These are phyloP conservation scores for Salvia sclarea DNA, from an alignment of 305 asterid genomes.

Conservation along the genomic window DNA sequence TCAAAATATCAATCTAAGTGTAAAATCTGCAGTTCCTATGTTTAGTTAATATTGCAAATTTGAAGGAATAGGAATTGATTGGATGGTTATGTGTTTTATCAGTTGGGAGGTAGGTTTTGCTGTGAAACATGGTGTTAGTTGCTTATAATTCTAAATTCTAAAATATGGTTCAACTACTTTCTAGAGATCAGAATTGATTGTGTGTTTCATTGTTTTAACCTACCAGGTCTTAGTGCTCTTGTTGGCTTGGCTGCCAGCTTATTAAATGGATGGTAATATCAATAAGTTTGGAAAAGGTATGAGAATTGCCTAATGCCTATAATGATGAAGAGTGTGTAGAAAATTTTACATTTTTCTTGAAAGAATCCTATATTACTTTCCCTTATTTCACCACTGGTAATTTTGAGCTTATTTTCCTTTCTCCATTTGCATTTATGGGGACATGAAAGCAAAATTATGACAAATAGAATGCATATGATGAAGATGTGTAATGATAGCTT, in stretches of 20 bases:
- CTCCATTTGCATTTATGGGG: not conserved
- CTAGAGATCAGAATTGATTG: conserved; percentile 5
- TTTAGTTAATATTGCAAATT: not conserved
- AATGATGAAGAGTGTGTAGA: not conserved
- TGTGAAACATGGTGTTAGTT: too few species aligned
- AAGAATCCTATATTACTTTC: not conserved
- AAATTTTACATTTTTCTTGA: not conserved
- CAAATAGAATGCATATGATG: not conserved
- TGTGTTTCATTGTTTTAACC: not conserved
- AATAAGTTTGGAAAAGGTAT: conserved; percentile 46
- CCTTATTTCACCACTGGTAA: not conserved
- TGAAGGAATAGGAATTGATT: not conserved
- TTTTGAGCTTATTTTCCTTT: not conserved
- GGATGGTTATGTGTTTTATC: conserved; percentile 2
- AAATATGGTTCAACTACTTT: conserved; percentile 10
- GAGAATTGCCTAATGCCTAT: conserved; percentile 11
- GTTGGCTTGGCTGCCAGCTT: conserved; percentile 29
- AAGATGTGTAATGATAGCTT: conserved; percentile 2
- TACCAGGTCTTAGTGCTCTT: conserved; percentile 25
- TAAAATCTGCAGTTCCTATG: not conserved
- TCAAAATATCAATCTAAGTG: too few species aligned
- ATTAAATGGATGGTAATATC: conserved; percentile 39
- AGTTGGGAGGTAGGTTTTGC: not conserved
- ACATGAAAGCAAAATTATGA: not conserved
- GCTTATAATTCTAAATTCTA: too few species aligned